Conservation (phyloP, 306 rosid genomes). For the Casuarina equisetifolia region DNA sequence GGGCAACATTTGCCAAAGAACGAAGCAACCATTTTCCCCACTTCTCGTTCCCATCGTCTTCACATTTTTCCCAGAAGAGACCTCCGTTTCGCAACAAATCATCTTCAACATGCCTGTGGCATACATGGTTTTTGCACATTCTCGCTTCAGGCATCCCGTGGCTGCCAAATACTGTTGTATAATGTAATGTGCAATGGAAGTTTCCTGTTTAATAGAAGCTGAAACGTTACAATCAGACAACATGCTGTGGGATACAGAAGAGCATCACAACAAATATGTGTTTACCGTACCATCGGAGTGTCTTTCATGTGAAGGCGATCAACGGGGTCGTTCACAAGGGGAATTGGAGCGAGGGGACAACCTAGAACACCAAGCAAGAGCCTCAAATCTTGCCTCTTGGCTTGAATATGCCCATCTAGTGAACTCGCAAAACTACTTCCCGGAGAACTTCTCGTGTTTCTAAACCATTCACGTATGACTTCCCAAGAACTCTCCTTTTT, state of each 20-base stretch:
- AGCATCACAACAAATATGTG: neutral
- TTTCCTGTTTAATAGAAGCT: slow-evolving; percentile 50
- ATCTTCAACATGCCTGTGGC: slow-evolving; percentile 84
- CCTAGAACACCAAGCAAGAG: slow-evolving; percentile 90
- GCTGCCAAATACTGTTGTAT: slow-evolving; percentile 94
- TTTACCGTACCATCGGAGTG: slow-evolving; percentile 66
- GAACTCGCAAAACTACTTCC: slow-evolving; percentile 31
- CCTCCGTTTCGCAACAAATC: slow-evolving; percentile 94
- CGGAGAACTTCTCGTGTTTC: slow-evolving; percentile 55
- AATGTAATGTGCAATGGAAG: slow-evolving; percentile 79
- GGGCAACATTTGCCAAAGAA: slow-evolving; percentile 92
- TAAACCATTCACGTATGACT: slow-evolving; percentile 83
- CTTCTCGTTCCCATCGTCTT: slow-evolving; percentile 74
- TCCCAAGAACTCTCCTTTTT: slow-evolving; percentile 94
- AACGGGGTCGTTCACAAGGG: slow-evolving; percentile 44
- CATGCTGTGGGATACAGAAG: too few relatives aligned
- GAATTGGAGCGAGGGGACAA: slow-evolving; percentile 95
- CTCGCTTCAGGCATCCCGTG: slow-evolving; percentile 85
- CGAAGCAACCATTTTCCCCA: slow-evolving; percentile 83
- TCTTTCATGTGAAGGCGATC: slow-evolving; percentile 55
- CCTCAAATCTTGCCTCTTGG: slow-evolving; percentile 75
- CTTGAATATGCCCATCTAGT: slow-evolving; percentile 46
- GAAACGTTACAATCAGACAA: neutral
- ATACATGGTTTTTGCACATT: slow-evolving; percentile 75
- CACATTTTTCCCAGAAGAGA: slow-evolving; percentile 80